These are phyloP conservation scores for Pichia cactophila DNA, from an alignment of 1,139 yeast species.

Conservation along the genomic window DNA sequence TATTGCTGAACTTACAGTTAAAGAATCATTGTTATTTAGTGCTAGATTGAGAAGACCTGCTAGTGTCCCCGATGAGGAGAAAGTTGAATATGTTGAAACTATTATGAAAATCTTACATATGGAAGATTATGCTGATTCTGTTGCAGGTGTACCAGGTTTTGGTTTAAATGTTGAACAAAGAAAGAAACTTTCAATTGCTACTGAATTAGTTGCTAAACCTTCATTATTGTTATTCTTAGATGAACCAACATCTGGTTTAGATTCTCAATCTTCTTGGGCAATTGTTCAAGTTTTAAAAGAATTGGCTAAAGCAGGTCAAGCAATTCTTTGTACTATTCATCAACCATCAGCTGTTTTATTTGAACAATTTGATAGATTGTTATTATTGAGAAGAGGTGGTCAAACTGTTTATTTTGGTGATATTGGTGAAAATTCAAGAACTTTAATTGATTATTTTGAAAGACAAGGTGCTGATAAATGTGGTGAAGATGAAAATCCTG, in stretches of 20 bases:
- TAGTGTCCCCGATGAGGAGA: slow-evolving; percentile 37
- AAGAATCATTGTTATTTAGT: slow-evolving; percentile 43
- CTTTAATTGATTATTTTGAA: slow-evolving; percentile 38
- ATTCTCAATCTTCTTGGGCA: slow-evolving; percentile 45
- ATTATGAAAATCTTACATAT: slow-evolving; percentile 41
- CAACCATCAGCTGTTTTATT: slow-evolving; percentile 50
- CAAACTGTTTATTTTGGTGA: slow-evolving; percentile 53
- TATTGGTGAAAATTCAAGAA: slow-evolving; percentile 41
- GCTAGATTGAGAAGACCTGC: slow-evolving; percentile 44
- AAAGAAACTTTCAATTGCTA: slow-evolving; percentile 32
- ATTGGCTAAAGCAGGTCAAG: slow-evolving; percentile 42
- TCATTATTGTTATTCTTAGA: slow-evolving; percentile 39
- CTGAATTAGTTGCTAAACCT: slow-evolving; percentile 44
- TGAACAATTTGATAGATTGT: slow-evolving; percentile 38
- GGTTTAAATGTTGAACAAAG: slow-evolving; percentile 53
- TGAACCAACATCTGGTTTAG: slow-evolving; percentile 46
- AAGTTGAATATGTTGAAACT: slow-evolving; percentile 40
- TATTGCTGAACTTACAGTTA: slow-evolving; percentile 41
- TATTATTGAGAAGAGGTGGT: slow-evolving; percentile 40
- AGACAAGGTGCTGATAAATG: slow-evolving; percentile 43
- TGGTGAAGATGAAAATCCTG: slow-evolving; percentile 40
- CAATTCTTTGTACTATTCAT: slow-evolving; percentile 46
- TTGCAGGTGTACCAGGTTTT: slow-evolving; percentile 43
- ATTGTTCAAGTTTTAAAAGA: slow-evolving; percentile 36
- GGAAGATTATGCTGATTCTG: slow-evolving; percentile 44